A percentile compares a stretch with the other conserved stretches of the same genome.
phyloP scores from a whole-genome alignment of 805 yeast genomes.

The Grigorovia yakushimaensis region DNA sequence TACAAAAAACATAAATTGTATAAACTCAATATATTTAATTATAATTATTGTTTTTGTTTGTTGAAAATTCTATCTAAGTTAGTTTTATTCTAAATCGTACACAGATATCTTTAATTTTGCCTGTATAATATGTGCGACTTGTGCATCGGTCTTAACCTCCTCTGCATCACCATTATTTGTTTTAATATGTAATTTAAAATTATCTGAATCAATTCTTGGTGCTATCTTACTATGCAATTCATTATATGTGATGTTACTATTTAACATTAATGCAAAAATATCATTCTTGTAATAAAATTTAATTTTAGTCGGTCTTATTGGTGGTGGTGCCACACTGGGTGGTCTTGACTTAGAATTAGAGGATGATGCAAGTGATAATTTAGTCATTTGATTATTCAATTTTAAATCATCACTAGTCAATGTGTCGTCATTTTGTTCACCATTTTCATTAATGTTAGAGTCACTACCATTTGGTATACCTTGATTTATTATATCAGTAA shows the following conservation, averaged over 20 bases:
- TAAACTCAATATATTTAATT: not conserved
- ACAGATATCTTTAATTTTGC: slow-evolving; percentile 32
- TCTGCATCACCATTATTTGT: slow-evolving; percentile 25
- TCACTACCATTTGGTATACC: not conserved
- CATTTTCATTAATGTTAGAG: slow-evolving; percentile 1
- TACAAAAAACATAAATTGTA: not conserved
- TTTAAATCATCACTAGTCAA: slow-evolving; percentile 26
- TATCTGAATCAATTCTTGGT: slow-evolving; percentile 37
- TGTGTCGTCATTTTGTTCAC: slow-evolving; percentile 22
- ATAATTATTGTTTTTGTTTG: too few species aligned
- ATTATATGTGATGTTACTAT: slow-evolving; percentile 36
- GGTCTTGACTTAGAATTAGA: slow-evolving; percentile 22
- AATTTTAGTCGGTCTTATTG: slow-evolving; percentile 38
- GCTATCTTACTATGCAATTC: slow-evolving; percentile 44
- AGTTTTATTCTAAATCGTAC: slow-evolving; percentile 22
- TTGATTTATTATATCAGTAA: slow-evolving; percentile 2
- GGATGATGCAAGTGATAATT: slow-evolving; percentile 16
- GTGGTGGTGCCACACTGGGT: slow-evolving; percentile 21
- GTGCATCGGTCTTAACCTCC: slow-evolving; percentile 28
- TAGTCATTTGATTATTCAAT: slow-evolving; percentile 20
- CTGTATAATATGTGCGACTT: slow-evolving; percentile 27
- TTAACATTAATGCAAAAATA: slow-evolving; percentile 60
- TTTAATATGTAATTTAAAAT: slow-evolving; percentile 30
- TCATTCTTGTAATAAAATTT: slow-evolving; percentile 75
- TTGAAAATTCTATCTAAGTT: not conserved